Evolutionary conservation across 805 yeast genomes (phyloP).

Genomic region (Metschnikowia aberdeeniae): DNA sequence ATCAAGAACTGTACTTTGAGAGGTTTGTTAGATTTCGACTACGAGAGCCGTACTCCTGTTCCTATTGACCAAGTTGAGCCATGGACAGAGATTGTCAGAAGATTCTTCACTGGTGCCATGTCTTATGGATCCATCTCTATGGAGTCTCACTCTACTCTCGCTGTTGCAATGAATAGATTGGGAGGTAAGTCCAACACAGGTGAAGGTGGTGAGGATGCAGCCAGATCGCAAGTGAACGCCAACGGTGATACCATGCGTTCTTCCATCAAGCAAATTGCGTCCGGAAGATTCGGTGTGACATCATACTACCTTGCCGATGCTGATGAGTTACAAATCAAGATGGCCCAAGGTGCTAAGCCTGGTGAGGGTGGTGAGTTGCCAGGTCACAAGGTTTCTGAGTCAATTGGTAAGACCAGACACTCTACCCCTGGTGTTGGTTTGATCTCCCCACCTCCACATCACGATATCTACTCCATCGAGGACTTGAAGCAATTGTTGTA

Average conservation of each 20-base stretch:
- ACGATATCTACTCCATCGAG: slow-evolving; percentile 96
- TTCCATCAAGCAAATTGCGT: slow-evolving; percentile 96
- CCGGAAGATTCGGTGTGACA: slow-evolving; percentile 97
- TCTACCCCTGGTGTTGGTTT: slow-evolving; percentile 96
- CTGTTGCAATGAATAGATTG: slow-evolving; percentile 96
- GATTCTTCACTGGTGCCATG: slow-evolving; percentile 99
- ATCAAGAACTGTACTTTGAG: slow-evolving; percentile 89
- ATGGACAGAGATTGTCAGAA: slow-evolving; percentile 97
- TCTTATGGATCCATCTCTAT: slow-evolving; percentile 97
- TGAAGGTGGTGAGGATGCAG: slow-evolving; percentile 99
- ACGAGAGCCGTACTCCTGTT: slow-evolving; percentile 61
- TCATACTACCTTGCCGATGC: slow-evolving; percentile 93
- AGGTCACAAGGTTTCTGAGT: slow-evolving; percentile 83
- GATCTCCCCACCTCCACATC: slow-evolving; percentile 98
- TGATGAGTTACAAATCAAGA: slow-evolving; percentile 94
- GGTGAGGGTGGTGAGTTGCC: slow-evolving; percentile 99
- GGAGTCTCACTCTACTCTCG: slow-evolving; percentile 97
- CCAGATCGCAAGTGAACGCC: slow-evolving; percentile 70
- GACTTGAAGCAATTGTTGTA: slow-evolving; percentile 95
- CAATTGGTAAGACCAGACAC: slow-evolving; percentile 92
- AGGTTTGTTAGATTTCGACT: slow-evolving; percentile 91
- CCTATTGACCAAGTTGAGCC: slow-evolving; percentile 99
- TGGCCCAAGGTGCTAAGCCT: slow-evolving; percentile 99
- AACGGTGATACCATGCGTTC: slow-evolving; percentile 98
- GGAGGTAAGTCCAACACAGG: slow-evolving; percentile 99